Conservation (phyloP, 768 basidiomycete species). For the Austroboletus eburneus region DNA sequence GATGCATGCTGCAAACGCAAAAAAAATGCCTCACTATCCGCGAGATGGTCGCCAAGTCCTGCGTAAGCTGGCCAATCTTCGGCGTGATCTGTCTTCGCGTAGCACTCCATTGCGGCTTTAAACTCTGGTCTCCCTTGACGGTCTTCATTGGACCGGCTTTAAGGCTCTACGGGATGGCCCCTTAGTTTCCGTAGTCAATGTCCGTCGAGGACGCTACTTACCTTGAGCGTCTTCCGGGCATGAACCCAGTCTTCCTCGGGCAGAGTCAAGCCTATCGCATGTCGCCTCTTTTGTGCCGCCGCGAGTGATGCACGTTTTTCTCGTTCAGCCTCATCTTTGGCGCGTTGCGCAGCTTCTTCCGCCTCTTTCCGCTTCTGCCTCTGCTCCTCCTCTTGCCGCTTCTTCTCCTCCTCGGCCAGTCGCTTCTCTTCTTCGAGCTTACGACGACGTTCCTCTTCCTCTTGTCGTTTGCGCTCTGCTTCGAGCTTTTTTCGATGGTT, state of each 20-base stretch:
- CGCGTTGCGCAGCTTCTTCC: constrained; percentile 28
- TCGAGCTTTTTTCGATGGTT: constrained; percentile 49
- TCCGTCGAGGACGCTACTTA: constrained; percentile 26
- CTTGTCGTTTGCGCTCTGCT: constrained; percentile 49
- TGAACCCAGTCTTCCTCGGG: constrained; percentile 62
- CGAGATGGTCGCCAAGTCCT: constrained; percentile 54
- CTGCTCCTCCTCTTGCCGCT: constrained; percentile 40
- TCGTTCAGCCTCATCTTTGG: constrained; percentile 32
- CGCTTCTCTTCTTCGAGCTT: constrained; percentile 47
- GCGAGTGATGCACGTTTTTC: constrained; percentile 35
- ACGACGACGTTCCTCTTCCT: constrained; percentile 44
- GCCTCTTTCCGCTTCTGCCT: constrained; percentile 33
- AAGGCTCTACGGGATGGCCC: constrained; percentile 40
- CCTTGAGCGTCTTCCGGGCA: constrained; percentile 52
- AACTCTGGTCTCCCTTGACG: constrained; percentile 54
- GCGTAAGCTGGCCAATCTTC: constrained; percentile 84
- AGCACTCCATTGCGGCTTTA: constrained; percentile 61
- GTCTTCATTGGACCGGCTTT: constrained; percentile 61
- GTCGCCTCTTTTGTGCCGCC: constrained; percentile 37
- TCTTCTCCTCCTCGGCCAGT: constrained; percentile 41
- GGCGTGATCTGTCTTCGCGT: constrained; percentile 77
- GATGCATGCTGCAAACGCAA: constrained; percentile 7
- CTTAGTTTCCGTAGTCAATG: constrained; percentile 23
- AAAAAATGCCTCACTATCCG: constrained; percentile 51
- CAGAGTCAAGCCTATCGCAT: constrained; percentile 47